Conservation (phyloP, 805 yeast species). For the Metahyphopichia silvanorum region DNA sequence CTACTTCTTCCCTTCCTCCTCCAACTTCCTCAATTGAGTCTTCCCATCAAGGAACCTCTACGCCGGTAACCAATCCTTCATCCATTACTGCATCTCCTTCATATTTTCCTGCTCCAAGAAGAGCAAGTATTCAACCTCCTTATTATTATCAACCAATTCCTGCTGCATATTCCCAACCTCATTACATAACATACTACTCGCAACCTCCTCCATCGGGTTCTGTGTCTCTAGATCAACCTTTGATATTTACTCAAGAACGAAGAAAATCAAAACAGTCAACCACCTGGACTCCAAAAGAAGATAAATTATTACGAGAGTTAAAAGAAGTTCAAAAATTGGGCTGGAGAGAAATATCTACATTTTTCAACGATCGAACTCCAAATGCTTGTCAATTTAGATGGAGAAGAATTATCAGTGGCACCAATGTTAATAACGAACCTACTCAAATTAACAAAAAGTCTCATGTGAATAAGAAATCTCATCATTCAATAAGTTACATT, state of each 20-base stretch:
- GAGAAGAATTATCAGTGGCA: slow-evolving; percentile 59
- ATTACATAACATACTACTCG: slow-evolving; percentile 1
- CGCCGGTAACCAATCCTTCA: too few species aligned
- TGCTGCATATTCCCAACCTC: slow-evolving; percentile 2
- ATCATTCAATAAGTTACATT: slow-evolving; percentile 26
- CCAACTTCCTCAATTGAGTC: too few species aligned
- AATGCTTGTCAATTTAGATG: slow-evolving; percentile 89
- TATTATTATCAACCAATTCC: too few species aligned
- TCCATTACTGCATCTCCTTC: too few species aligned
- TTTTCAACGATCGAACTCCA: slow-evolving; percentile 77
- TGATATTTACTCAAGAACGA: slow-evolving; percentile 7
- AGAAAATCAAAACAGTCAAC: slow-evolving; percentile 31
- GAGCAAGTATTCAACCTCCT: too few species aligned
- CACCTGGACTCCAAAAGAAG: slow-evolving; percentile 81
- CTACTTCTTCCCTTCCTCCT: too few species aligned
- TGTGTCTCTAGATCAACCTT: not conserved
- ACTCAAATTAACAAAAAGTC: not conserved
- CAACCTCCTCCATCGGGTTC: slow-evolving; percentile 3
- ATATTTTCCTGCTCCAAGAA: too few species aligned
- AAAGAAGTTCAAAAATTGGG: slow-evolving; percentile 83
- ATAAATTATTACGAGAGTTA: slow-evolving; percentile 63
- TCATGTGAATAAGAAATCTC: slow-evolving; percentile 14
- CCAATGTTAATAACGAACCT: slow-evolving; percentile 15
- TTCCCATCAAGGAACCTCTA: too few species aligned
- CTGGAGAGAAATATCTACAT: slow-evolving; percentile 83